These are phyloP conservation scores for Parmales sp. DNA, from an alignment of 108 stramenopile genomes.

Conservation along the genomic window DNA sequence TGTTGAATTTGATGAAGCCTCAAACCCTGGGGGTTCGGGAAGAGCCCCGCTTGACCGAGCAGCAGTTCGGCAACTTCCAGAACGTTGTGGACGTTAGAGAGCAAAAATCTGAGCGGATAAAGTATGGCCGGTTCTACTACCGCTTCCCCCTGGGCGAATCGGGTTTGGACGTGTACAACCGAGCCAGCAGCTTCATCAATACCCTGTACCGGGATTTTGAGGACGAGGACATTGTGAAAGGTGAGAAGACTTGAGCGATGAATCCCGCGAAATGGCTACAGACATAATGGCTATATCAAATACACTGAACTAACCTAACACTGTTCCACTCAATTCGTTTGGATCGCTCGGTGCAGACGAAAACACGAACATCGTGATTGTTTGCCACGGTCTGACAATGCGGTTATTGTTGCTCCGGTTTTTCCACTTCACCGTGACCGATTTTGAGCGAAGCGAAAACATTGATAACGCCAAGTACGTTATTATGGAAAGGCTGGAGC, in stretches of 20 bases:
- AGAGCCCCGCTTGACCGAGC: constrained; percentile 64
- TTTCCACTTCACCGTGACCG: constrained; percentile 70
- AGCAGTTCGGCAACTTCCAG: constrained; percentile 74
- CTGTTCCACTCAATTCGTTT: too few relatives aligned
- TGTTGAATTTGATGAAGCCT: background rate
- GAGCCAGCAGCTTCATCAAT: constrained; percentile 49
- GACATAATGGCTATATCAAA: too few relatives aligned
- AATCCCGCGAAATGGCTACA: too few relatives aligned
- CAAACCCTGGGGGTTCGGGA: constrained; percentile 1
- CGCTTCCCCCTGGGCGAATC: constrained; percentile 45
- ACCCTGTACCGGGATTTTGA: constrained; percentile 56
- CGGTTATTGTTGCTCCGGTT: constrained; percentile 71
- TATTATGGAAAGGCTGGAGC: constrained; percentile 44
- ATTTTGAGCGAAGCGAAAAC: constrained; percentile 68
- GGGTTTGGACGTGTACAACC: constrained; percentile 46
- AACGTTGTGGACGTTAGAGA: constrained; percentile 37
- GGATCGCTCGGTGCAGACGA: constrained; percentile 16
- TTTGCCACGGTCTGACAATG: constrained; percentile 72
- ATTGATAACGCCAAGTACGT: constrained; percentile 65
- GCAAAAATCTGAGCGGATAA: constrained; percentile 38
- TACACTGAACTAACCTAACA: too few relatives aligned
- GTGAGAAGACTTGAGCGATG: background rate
- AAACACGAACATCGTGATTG: constrained; percentile 56
- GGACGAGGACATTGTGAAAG: constrained; percentile 19
- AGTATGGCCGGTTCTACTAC: constrained; percentile 51